Evolutionary conservation across 2,329 filamentous ascomycete genomes (phyloP).

Genomic region (Colletotrichum graminicola): DNA sequence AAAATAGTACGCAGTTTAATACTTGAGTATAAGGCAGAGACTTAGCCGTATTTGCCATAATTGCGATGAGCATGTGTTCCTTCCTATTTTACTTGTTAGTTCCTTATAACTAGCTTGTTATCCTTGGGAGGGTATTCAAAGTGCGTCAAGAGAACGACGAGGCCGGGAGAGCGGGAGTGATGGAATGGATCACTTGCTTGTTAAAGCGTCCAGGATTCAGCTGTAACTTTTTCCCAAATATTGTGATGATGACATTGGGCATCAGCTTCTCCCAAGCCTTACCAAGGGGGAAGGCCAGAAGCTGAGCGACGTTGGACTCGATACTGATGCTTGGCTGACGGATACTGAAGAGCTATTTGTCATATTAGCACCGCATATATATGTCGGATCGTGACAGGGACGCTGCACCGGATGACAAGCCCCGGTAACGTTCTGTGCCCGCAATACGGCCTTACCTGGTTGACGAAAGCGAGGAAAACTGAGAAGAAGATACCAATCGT

Average conservation of each 20-base stretch:
- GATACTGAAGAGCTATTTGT: slow-evolving; percentile 62
- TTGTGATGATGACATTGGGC: slow-evolving; percentile 62
- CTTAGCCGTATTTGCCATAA: slow-evolving; percentile 69
- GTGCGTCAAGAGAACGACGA: too few relatives aligned
- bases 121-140: too few relatives aligned
- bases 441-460: slow-evolving; percentile 60
- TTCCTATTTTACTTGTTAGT: too few relatives aligned
- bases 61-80: slow-evolving; percentile 70
- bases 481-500: slow-evolving; percentile 65
- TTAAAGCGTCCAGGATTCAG: slow-evolving; percentile 70
- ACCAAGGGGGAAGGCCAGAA: slow-evolving; percentile 68
- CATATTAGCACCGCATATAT: not conserved
- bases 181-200: too few relatives aligned
- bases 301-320: slow-evolving; percentile 67
- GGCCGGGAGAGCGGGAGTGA: too few relatives aligned
- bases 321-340: slow-evolving; percentile 67
- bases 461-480: slow-evolving; percentile 62
- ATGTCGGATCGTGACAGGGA: too few relatives aligned
- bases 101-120: too few relatives aligned
- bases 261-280: slow-evolving; percentile 63
- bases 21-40: slow-evolving; percentile 63
- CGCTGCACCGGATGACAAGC: too few relatives aligned
- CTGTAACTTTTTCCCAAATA: slow-evolving; percentile 58
- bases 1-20: too few relatives aligned
- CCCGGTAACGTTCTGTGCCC: too few relatives aligned